Base-by-base conservation (phyloP, 441 rosid genomes). In the Manihot esculenta region DNA sequence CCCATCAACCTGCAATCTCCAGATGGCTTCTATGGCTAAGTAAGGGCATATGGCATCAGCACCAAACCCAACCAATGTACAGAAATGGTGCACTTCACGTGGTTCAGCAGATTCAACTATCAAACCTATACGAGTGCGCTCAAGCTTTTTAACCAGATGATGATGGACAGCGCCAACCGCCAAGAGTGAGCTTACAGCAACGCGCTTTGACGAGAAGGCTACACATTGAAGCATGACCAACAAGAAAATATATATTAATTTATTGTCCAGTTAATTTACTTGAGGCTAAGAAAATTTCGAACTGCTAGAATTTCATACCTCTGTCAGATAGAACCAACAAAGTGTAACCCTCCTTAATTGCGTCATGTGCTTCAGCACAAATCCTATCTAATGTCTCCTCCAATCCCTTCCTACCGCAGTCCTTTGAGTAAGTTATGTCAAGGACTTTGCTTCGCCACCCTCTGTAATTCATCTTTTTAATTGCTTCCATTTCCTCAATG, bases 91-190 rank as follows among this genome's bases (percentile, higher is more conserved):
- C 69, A 96, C 99, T 82, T 96, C 99, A 50, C 98, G 96, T 64
- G 99, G 99, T 76, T 96, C 99, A 23, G 99, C 99, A 66, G 99
- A 92, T 85, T 96, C 99, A 56, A 94, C 87, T 15, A 96, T 77
- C 83, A 96, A 80, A 38, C 98, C 99, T 68, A 89, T 86, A 67
- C 75, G 95, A 24, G 99, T 96, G 35, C 99, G 97, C 70, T 89
- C 93, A 66, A 94, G 99, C 68, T 83, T 86, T 84, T 83, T 87
- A 78, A 96, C 99, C 23, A 96, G 91, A 79, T 92, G 91, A 57
- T 94, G 99, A 80, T 96, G 99, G 66, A 96, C 98, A 64, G 98
- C 97, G 68, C 99, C 99, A 83, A 96, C 92, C 67, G 99, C 99
- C 87, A 96, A 81, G 73, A 96, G 97, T 27, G 99, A 96, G 80